Conservation (phyloP, 768 basidiomycete species). For the Suillus luteus region DNA sequence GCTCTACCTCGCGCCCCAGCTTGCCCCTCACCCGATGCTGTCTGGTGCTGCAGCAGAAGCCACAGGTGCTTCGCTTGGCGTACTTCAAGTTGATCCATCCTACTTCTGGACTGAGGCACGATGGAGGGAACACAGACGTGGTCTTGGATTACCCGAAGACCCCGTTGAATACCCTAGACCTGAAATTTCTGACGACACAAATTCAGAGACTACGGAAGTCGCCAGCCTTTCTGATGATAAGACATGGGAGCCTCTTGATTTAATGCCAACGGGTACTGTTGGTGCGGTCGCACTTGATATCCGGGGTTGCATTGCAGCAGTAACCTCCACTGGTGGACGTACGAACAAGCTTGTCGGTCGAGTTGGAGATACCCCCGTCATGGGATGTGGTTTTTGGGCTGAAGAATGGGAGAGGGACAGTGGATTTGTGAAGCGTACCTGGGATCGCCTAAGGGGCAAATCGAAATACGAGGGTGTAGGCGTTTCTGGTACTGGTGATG, state of each 20-base stretch:
- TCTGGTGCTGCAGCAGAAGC: conserved; percentile 66
- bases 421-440: conserved; percentile 37
- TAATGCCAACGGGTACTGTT: conserved; percentile 75
- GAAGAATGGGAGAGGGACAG: conserved; percentile 63
- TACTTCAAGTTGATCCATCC: conserved; percentile 64
- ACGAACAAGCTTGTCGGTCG: conserved; percentile 86
- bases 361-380: conserved; percentile 79
- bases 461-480: conserved; percentile 52
- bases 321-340: conserved; percentile 80
- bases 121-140: conserved; percentile 78
- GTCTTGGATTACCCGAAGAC: conserved; percentile 71
- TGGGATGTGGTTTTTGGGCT: conserved; percentile 84
- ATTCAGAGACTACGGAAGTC: conserved; percentile 21
- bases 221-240: conserved; percentile 20
- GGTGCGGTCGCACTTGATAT: conserved; percentile 82
- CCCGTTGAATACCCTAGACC: conserved; percentile 42
- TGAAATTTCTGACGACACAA: conserved; percentile 19
- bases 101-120: conserved; percentile 78
- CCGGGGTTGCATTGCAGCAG: conserved; percentile 67
- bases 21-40: conserved; percentile 69
- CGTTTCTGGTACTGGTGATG: conserved; percentile 84
- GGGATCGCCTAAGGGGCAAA: conserved; percentile 42
- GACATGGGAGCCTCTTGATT: conserved; percentile 43
- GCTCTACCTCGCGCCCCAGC: conserved; percentile 66
- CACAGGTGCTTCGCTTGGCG: conserved; percentile 56